Conservation (phyloP, 768 basidiomycete species). For the Phaffia australis region DNA sequence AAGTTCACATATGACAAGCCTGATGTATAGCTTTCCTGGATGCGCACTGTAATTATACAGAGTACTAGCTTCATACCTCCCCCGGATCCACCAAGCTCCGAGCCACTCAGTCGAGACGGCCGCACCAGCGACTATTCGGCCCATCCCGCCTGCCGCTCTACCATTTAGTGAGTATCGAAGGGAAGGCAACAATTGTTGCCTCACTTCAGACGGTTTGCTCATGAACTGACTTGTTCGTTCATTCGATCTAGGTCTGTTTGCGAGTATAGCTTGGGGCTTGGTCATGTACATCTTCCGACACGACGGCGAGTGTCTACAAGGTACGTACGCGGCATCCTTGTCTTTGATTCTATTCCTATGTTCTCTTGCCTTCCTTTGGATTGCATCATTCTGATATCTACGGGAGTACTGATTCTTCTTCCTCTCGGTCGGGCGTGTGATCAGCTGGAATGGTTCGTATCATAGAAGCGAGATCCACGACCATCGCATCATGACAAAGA, state of each 20-base stretch:
- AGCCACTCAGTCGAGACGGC: slow-evolving; percentile 40
- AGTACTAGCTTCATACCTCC: slow-evolving; percentile 80
- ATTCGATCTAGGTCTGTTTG: slow-evolving; percentile 14
- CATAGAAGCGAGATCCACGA: not conserved
- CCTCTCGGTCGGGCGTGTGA: not conserved
- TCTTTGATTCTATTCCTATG: slow-evolving; percentile 53
- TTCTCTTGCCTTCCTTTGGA: slow-evolving; percentile 51
- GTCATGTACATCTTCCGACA: slow-evolving; percentile 95
- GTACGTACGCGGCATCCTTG: slow-evolving; percentile 31
- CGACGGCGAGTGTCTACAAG: slow-evolving; percentile 79
- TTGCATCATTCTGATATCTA: slow-evolving; percentile 44
- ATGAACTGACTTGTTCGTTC: not conserved
- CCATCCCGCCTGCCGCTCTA: slow-evolving; percentile 69
- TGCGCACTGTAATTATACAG: slow-evolving; percentile 49
- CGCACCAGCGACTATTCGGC: slow-evolving; percentile 42
- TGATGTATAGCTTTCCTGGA: no score
- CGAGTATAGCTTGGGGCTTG: slow-evolving; percentile 66
- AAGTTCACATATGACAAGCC: no score
- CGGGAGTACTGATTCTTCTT: not conserved
- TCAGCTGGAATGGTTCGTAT: no score
- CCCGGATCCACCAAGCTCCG: slow-evolving; percentile 45
- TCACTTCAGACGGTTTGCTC: not conserved
- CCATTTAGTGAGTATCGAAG: slow-evolving; percentile 59
- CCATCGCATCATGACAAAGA: not conserved
- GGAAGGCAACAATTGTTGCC: slow-evolving; percentile 48